Percentiles rank a stretch among this genome's conserved stretches.
Evolutionary conservation across 208 protist genomes (phyloP).

Genomic region (Wallacemonas sp.): DNA sequence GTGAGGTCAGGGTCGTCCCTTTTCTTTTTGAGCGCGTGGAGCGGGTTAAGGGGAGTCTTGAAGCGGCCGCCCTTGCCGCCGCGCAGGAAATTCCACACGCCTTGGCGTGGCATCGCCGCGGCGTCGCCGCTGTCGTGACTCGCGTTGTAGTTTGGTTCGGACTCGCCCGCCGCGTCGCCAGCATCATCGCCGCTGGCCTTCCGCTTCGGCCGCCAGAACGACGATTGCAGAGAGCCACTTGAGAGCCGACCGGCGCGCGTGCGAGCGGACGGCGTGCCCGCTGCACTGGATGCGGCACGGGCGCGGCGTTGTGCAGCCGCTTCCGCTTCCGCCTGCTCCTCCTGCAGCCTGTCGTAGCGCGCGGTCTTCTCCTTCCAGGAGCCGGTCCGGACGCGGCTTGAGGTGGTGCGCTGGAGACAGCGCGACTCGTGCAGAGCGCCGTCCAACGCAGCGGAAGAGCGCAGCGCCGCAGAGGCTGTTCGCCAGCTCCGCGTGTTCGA

Average conservation of each 20-base stretch:
- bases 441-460: not conserved
- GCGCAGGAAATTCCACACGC: slow-evolving; percentile 16
- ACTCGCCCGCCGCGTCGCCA: not conserved
- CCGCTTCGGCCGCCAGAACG: slow-evolving; percentile 13
- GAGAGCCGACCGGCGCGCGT: not conserved
- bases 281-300: slow-evolving; percentile 6
- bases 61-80: not conserved
- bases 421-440: slow-evolving; percentile 1
- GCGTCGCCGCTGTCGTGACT: slow-evolving; percentile 7
- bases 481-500: too few species aligned
- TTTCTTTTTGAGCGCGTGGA: slow-evolving; percentile 17
- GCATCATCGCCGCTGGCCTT: not conserved
- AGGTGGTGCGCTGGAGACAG: slow-evolving; percentile 30
- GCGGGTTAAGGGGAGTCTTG: slow-evolving; percentile 18
- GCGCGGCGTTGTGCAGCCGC: slow-evolving; percentile 23
- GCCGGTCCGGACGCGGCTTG: slow-evolving; percentile 21
- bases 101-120: slow-evolving; percentile 11
- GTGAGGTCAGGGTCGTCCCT: not conserved
- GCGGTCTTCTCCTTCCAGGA: slow-evolving; percentile 32
- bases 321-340: slow-evolving; percentile 25
- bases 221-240: slow-evolving; percentile 1
- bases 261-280: not conserved
- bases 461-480: too few species aligned
- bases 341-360: slow-evolving; percentile 18
- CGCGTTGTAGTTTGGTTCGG: not conserved